A percentile compares a stretch with the other conserved stretches of the same genome.
Conservation (phyloP, 208 protist genomes). For the Crithidia sp. region DNA sequence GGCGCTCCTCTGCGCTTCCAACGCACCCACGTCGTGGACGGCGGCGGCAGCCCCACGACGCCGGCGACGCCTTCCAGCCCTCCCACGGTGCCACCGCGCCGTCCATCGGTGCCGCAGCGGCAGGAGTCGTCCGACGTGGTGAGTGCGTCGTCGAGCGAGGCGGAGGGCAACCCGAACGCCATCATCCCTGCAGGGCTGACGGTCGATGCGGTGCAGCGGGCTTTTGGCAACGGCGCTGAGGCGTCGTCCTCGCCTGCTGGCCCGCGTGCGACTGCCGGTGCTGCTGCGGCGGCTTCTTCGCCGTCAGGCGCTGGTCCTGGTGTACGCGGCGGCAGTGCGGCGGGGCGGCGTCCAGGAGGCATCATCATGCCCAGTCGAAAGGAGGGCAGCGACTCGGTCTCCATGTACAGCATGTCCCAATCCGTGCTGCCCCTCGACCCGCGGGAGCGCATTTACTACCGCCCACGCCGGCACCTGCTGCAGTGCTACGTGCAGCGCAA, state of each 20-base stretch:
- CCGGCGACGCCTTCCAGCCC: background rate
- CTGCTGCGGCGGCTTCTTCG: background rate
- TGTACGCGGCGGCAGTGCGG: background rate
- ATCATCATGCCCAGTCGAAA: conserved; percentile 43
- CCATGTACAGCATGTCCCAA: conserved; percentile 56
- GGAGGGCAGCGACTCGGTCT: conserved; percentile 43
- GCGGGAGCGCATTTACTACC: conserved; percentile 55
- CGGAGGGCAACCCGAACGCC: conserved; percentile 2
- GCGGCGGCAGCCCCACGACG: background rate
- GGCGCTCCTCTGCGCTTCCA: conserved; percentile 7
- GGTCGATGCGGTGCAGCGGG: conserved; percentile 18
- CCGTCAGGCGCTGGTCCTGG: background rate
- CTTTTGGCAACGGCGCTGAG: conserved; percentile 11
- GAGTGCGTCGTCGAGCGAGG: conserved; percentile 13
- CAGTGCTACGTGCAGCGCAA: conserved; percentile 53
- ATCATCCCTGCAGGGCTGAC: conserved; percentile 19
- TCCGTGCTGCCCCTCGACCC: conserved; percentile 50
- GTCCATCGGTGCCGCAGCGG: background rate
- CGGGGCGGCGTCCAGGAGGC: conserved; percentile 3
- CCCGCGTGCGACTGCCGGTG: background rate
- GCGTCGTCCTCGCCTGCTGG: background rate
- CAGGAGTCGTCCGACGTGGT: background rate
- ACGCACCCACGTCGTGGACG: conserved; percentile 14
- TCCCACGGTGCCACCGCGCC: background rate
- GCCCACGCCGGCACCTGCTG: conserved; percentile 43